phyloP scores from a whole-genome alignment of 805 yeast species.

The Millerozyma acaciae region DNA sequence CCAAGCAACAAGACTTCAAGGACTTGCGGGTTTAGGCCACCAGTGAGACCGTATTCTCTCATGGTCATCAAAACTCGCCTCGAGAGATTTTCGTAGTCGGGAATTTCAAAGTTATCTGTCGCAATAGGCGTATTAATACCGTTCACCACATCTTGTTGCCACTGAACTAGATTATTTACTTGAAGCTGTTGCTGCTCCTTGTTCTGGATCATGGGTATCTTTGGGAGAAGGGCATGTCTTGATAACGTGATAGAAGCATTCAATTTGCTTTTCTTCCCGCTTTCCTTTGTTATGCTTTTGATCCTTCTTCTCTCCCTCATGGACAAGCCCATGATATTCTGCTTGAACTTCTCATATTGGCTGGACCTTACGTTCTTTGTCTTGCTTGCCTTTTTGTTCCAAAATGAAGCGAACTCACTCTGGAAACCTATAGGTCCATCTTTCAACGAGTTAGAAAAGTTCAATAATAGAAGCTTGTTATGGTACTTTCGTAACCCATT shows the following conservation, averaged over 20 bases:
- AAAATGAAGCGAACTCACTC: slow-evolving; percentile 39
- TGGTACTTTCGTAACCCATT: slow-evolving; percentile 56
- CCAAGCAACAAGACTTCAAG: slow-evolving; percentile 80
- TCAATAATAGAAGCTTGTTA: slow-evolving; percentile 76
- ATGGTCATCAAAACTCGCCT: slow-evolving; percentile 75
- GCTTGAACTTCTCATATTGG: slow-evolving; percentile 78
- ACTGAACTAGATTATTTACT: slow-evolving; percentile 58
- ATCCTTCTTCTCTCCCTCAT: slow-evolving; percentile 80
- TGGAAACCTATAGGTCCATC: slow-evolving; percentile 63
- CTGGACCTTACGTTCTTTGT: slow-evolving; percentile 51
- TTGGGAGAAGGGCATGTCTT: slow-evolving; percentile 72
- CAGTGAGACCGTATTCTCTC: slow-evolving; percentile 85
- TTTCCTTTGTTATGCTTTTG: slow-evolving; percentile 75
- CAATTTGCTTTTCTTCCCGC: slow-evolving; percentile 75
- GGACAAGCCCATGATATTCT: slow-evolving; percentile 82
- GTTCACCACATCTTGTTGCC: slow-evolving; percentile 90
- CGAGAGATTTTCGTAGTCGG: slow-evolving; percentile 68
- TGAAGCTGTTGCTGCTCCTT: slow-evolving; percentile 42
- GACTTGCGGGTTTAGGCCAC: slow-evolving; percentile 71
- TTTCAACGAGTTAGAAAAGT: slow-evolving; percentile 77
- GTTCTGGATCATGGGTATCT: slow-evolving; percentile 70
- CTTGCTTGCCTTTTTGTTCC: slow-evolving; percentile 49
- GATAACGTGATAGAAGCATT: slow-evolving; percentile 65
- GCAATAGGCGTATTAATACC: slow-evolving; percentile 81
- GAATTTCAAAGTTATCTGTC: slow-evolving; percentile 73